phyloP scores from a whole-genome alignment of 139 green algal species.

The Picochlorum sp. region DNA sequence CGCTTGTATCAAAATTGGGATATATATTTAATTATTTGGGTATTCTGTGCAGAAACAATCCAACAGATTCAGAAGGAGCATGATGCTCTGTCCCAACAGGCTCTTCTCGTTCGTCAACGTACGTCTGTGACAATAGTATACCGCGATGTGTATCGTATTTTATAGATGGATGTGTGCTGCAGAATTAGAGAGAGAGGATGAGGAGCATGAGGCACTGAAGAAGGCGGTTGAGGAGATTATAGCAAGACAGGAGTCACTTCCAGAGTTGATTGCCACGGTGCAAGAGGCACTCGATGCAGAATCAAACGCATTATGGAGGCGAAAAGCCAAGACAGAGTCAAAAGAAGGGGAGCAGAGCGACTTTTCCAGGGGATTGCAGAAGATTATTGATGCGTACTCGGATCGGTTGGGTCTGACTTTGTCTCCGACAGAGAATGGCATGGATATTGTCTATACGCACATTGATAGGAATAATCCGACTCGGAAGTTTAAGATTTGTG shows the following conservation, averaged over 20 bases:
- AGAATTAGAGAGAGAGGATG: slow-evolving; percentile 2
- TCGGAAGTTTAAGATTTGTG: neutral
- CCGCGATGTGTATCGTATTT: neutral
- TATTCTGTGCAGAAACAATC: too few species aligned
- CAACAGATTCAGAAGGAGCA: too few species aligned
- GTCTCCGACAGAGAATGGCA: slow-evolving; percentile 1
- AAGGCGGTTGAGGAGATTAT: slow-evolving; percentile 11
- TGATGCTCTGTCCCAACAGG: neutral
- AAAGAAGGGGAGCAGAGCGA: slow-evolving; percentile 14
- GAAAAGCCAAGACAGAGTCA: slow-evolving; percentile 16
- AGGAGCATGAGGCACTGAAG: slow-evolving; percentile 12
- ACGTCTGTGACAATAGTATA: too few species aligned
- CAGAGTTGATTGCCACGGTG: slow-evolving; percentile 15
- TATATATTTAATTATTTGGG: too few species aligned
- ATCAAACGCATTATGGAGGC: slow-evolving; percentile 9
- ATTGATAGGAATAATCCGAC: slow-evolving; percentile 3
- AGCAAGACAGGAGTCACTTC: slow-evolving; percentile 14
- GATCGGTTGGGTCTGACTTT: slow-evolving; percentile 17
- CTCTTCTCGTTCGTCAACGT: neutral
- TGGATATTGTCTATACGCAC: slow-evolving; percentile 1
- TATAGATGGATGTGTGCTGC: neutral
- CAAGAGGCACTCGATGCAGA: slow-evolving; percentile 16
- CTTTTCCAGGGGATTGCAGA: slow-evolving; percentile 18
- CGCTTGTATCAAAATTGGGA: too few species aligned
- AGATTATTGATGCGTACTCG: slow-evolving; percentile 15